Evolutionary conservation across 305 asterid genomes (phyloP), one percentile per base, ranked within the genome.

Genomic region (Solanum hybrid): DNA sequence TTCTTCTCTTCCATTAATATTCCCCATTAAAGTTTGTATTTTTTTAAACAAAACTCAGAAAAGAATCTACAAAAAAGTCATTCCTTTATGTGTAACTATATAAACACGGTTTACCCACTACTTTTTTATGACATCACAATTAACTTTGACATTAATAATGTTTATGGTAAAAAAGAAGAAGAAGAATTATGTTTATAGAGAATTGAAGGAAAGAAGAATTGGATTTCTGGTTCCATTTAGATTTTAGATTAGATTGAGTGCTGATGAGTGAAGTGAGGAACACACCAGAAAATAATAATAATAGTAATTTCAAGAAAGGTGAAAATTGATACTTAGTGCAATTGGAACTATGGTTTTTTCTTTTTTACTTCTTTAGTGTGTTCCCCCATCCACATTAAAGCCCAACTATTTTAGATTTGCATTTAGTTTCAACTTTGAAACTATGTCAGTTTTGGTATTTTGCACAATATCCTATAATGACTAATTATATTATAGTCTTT

Each of bases 1-100:
- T 14, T 95, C 97, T 89, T 96, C 97, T 92, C 93, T 94, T 89
- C 97, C 97, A 93, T 94, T 95, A 74, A 94, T 94, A 92, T 96
- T 96, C 18, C 98, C 98, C 97, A 96, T 96, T 90, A 89, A 18
- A 40, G 37, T 31, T 37, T 40, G n/a, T 37, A 79, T 81, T 40
- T 37, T 16, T 76, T 71, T 5, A 64, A 86, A 46, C 69, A 81
- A 31, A 81, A 81, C 34, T 24, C 86, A 42, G 87, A 83, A 39
- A 84, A 2, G 88, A 90, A 86, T 36, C 90, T 24, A 82, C 90
- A 40, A 26, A 75, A 82, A 61, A 33, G 88, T 89, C 83, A 81
- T 57, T 57, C 89, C 87, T 89, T 75, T 84, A 40, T 34, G 37
- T 14, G 80, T 12, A 64, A 39, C 61, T 82, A 42, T 39, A 84